Conservation (phyloP, 805 yeast genomes). For the Starmerella bacillaris region DNA sequence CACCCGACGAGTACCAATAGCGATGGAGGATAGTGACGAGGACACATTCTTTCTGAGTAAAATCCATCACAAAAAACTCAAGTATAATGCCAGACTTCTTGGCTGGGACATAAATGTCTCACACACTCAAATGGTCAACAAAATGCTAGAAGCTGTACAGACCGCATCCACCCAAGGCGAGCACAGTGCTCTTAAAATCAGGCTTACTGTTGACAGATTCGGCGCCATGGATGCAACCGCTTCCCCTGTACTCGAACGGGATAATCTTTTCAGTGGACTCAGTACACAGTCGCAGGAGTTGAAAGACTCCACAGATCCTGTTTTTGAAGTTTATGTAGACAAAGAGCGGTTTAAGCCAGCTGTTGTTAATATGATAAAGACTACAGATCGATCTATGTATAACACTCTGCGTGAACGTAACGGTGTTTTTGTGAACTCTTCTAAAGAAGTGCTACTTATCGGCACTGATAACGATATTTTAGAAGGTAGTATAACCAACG, state of each 20-base stretch:
- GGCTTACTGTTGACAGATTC: conserved; percentile 27
- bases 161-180: not conserved
- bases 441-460: conserved; percentile 51
- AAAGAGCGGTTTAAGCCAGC: conserved; percentile 23
- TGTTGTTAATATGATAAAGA: conserved; percentile 57
- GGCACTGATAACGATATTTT: conserved; percentile 43
- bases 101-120: conserved; percentile 31
- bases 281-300: conserved; percentile 11
- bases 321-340: conserved; percentile 52
- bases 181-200: conserved; percentile 28
- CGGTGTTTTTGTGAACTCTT: conserved; percentile 7
- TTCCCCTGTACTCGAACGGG: conserved; percentile 20
- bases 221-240: conserved; percentile 28
- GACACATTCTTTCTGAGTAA: conserved; percentile 41
- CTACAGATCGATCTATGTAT: conserved; percentile 54
- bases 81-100: conserved; percentile 38
- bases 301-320: conserved; percentile 13
- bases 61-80: conserved; percentile 45
- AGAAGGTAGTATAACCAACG: conserved; percentile 71
- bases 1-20: conserved; percentile 17
- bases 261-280: conserved; percentile 19
- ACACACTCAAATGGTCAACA: conserved; percentile 26
- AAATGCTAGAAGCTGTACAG: conserved; percentile 20
- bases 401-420: conserved; percentile 34
- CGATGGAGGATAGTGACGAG: conserved; percentile 18